A percentile compares a stretch with the other conserved stretches of the same genome.
phyloP scores from a whole-genome alignment of 2,329 filamentous ascomycete species.

The Claviceps paspali region DNA sequence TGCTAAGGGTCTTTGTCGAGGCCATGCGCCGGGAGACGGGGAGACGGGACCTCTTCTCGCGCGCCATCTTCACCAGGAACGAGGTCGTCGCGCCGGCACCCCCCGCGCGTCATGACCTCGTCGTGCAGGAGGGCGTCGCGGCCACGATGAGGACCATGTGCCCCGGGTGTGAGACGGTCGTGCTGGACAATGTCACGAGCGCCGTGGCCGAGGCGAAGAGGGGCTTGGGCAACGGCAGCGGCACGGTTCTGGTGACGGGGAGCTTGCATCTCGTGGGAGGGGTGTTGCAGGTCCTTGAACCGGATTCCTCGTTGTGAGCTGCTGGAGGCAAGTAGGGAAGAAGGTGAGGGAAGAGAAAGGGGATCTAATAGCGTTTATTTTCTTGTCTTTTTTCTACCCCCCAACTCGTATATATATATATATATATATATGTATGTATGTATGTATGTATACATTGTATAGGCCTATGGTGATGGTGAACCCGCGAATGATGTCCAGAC shows the following conservation, averaged over 20 bases:
- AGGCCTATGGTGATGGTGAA: neutral
- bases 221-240: slow-evolving; percentile 19
- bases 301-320: slow-evolving; percentile 20
- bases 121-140: slow-evolving; percentile 54
- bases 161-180: slow-evolving; percentile 26
- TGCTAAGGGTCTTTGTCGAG: slow-evolving; percentile 48
- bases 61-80: slow-evolving; percentile 73
- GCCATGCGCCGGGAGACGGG: slow-evolving; percentile 30
- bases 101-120: slow-evolving; percentile 15
- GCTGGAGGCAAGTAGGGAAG: neutral
- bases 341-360: neutral
- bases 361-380: no score
- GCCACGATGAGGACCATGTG: slow-evolving; percentile 42
- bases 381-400: no score
- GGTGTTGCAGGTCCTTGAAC: slow-evolving; percentile 54
- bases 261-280: slow-evolving; percentile 76
- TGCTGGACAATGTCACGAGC: slow-evolving; percentile 56
- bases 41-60: slow-evolving; percentile 39
- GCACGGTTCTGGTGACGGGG: slow-evolving; percentile 56
- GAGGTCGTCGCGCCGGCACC: slow-evolving; percentile 18
- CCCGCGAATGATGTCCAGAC: neutral
- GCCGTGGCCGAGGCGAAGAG: slow-evolving; percentile 44
- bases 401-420: no score
- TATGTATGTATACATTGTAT: neutral
- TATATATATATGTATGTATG: no score